These are phyloP conservation scores for Krasilnikovozyma curviuscula DNA, from an alignment of 768 basidiomycete genomes.

Conservation along the genomic window DNA sequence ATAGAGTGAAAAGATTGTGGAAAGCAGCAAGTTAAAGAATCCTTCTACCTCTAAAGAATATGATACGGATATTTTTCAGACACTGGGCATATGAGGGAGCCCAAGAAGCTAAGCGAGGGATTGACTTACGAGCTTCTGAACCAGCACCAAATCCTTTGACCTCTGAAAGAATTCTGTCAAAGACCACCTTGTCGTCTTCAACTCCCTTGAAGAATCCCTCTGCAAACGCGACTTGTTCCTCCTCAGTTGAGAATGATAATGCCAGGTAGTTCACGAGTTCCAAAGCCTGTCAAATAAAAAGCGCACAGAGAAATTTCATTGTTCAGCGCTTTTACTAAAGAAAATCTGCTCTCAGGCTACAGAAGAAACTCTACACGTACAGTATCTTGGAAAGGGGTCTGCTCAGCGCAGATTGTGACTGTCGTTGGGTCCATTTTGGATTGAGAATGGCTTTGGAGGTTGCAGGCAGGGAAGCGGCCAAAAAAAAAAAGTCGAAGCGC, in stretches of 20 bases:
- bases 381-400: too few relatives aligned
- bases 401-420: too few relatives aligned
- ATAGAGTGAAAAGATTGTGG: slow-evolving; percentile 49
- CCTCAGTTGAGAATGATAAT: slow-evolving; percentile 45
- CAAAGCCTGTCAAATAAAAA: slow-evolving; percentile 47
- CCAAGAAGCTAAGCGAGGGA: too few relatives aligned
- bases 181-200: slow-evolving; percentile 36
- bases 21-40: slow-evolving; percentile 64
- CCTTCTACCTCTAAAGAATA: slow-evolving; percentile 52
- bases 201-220: too few relatives aligned
- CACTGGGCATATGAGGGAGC: not conserved
- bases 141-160: slow-evolving; percentile 57
- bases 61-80: not conserved
- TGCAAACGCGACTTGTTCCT: slow-evolving; percentile 42
- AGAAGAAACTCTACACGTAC: too few relatives aligned
- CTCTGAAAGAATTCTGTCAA: slow-evolving; percentile 33
- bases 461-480: too few relatives aligned
- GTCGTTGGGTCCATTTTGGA: too few relatives aligned
- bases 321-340: too few relatives aligned
- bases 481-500: too few relatives aligned
- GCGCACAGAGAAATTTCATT: too few relatives aligned
- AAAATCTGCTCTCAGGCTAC: too few relatives aligned
- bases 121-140: slow-evolving; percentile 45
- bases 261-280: slow-evolving; percentile 60
- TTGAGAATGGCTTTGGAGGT: too few relatives aligned